Percentiles rank a stretch among this genome's conserved stretches.
phyloP scores from a whole-genome alignment of 2,329 filamentous ascomycete species.

The Arachnomyces sp. region DNA sequence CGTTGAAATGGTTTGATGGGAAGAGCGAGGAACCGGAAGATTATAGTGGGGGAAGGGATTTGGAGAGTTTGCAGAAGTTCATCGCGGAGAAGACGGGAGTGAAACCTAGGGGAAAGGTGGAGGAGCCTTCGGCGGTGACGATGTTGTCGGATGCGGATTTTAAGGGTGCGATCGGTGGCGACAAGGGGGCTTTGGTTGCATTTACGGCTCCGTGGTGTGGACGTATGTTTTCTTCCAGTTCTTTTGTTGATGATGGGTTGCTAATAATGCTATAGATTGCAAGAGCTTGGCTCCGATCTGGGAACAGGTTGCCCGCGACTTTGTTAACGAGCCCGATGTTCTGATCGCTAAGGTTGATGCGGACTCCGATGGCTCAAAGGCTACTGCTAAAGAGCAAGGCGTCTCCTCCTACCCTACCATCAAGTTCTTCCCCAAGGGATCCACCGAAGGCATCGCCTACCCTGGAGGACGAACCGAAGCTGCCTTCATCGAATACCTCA shows the following conservation, averaged over 20 bases:
- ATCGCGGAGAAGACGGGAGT: constrained; percentile 80
- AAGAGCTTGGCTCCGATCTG: constrained; percentile 85
- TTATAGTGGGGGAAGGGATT: constrained; percentile 77
- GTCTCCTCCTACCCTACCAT: constrained; percentile 90
- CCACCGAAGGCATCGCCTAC: constrained; percentile 64
- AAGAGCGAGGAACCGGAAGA: constrained; percentile 79
- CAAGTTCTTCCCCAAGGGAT: constrained; percentile 91
- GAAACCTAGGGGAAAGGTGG: constrained; percentile 66
- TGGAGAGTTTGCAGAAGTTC: constrained; percentile 76
- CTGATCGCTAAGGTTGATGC: constrained; percentile 93
- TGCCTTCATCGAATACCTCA: constrained; percentile 72
- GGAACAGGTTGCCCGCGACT: constrained; percentile 80
- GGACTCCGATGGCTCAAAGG: constrained; percentile 78
- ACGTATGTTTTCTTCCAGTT: constrained; percentile 56
- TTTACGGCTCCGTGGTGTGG: constrained; percentile 99
- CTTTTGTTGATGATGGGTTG: constrained; percentile 7
- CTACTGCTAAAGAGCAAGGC: constrained; percentile 64
- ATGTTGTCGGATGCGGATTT: constrained; percentile 77
- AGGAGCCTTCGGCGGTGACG: constrained; percentile 65
- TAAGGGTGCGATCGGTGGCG: constrained; percentile 66
- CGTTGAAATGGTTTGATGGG: constrained; percentile 95
- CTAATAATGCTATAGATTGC: constrained; percentile 61
- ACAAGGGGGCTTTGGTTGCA: constrained; percentile 86
- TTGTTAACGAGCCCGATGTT: constrained; percentile 67
- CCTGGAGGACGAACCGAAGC: constrained; percentile 67